phyloP scores from a whole-genome alignment of 2,329 filamentous ascomycete species.

The Alternaria ventricosa region DNA sequence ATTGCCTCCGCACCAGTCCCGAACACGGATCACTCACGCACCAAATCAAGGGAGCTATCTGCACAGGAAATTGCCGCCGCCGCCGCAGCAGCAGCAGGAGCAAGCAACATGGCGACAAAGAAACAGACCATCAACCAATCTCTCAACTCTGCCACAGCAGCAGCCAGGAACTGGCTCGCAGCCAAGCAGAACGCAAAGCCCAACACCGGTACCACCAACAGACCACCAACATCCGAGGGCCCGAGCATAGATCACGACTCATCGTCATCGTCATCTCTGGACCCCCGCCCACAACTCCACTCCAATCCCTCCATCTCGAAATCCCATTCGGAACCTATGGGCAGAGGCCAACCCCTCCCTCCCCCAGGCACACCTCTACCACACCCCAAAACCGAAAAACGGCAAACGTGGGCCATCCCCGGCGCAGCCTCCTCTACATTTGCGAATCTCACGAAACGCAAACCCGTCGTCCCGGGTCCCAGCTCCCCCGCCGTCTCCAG shows the following conservation, averaged over 20 bases:
- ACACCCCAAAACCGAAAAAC: constrained; percentile 65
- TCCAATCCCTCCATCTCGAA: constrained; percentile 12
- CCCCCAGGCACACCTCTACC: constrained; percentile 82
- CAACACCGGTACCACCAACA: constrained; percentile 17
- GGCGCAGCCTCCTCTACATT: constrained; percentile 47
- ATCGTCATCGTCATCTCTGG: neutral
- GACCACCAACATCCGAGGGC: constrained; percentile 17
- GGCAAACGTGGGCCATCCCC: constrained; percentile 56
- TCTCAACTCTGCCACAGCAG: constrained; percentile 58
- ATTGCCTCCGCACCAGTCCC: constrained; percentile 16
- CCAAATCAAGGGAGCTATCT: constrained; percentile 27
- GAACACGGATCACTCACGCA: constrained; percentile 10
- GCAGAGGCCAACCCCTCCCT: constrained; percentile 80
- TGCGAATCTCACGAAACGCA: constrained; percentile 65
- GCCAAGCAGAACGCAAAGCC: constrained; percentile 48
- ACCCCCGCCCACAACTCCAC: constrained; percentile 7
- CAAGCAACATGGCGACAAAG: constrained; percentile 18
- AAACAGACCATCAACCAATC: constrained; percentile 45
- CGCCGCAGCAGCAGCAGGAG: constrained; percentile 27
- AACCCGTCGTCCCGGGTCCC: constrained; percentile 54
- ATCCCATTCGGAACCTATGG: constrained; percentile 71
- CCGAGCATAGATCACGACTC: constrained; percentile 13
- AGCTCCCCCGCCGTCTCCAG: neutral
- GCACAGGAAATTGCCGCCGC: constrained; percentile 32
- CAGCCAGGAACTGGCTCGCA: constrained; percentile 67